Conservation (phyloP, 2,329 filamentous ascomycete species). For the Talaromyces verruculosus region DNA sequence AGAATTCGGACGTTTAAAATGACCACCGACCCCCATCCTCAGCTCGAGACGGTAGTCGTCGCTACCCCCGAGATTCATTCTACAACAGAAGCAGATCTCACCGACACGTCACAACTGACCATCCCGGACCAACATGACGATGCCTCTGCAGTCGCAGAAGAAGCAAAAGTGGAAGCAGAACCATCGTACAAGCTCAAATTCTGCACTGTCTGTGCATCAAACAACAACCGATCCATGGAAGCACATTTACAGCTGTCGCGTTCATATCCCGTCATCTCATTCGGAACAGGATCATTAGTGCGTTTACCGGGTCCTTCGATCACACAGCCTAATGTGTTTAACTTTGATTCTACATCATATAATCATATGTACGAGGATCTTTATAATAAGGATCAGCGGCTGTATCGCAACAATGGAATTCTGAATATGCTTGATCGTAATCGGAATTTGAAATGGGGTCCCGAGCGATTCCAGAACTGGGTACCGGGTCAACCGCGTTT, state of each 20-base stretch:
- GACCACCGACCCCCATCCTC: conserved; percentile 54
- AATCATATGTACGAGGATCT: conserved; percentile 92
- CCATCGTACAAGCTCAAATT: conserved; percentile 85
- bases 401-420: conserved; percentile 90
- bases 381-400: conserved; percentile 74
- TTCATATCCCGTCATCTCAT: conserved; percentile 93
- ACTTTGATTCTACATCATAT: conserved; percentile 97
- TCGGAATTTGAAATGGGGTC: conserved; percentile 86
- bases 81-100: conserved; percentile 30
- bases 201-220: conserved; percentile 98
- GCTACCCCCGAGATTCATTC: conserved; percentile 34
- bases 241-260: conserved; percentile 89
- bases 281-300: conserved; percentile 92
- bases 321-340: conserved; percentile 92
- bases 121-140: conserved; percentile 24
- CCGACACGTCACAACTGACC: conserved; percentile 7
- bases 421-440: conserved; percentile 96
- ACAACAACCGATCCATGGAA: conserved; percentile 99
- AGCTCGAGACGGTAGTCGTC: conserved; percentile 50
- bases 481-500: conserved; percentile 78
- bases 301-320: conserved; percentile 89
- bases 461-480: conserved; percentile 98
- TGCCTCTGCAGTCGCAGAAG: conserved; percentile 15
- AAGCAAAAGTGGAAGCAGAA: conserved; percentile 22
- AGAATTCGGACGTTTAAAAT: conserved; percentile 30